phyloP scores from a whole-genome alignment of 2,329 filamentous ascomycete genomes.

The Aspergillus latus region DNA sequence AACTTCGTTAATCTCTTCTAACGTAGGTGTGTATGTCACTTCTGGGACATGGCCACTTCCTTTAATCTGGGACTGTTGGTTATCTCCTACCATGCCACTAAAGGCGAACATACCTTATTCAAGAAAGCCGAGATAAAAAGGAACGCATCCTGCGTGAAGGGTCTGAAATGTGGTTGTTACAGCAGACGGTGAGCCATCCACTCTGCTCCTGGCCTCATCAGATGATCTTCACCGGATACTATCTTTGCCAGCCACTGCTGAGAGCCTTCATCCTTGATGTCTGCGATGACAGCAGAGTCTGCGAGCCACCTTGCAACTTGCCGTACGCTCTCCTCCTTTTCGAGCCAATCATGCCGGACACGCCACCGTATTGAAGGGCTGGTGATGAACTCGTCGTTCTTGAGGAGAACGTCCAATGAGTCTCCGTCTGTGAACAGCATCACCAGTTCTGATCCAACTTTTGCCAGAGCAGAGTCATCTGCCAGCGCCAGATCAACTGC shows the following conservation, averaged over 20 bases:
- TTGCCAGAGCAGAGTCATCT: not conserved
- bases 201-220: not conserved
- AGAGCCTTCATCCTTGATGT: not conserved
- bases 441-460: not conserved
- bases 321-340: not conserved
- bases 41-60: not conserved
- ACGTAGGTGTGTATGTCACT: not conserved
- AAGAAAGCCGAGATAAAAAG: not conserved
- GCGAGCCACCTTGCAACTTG: not conserved
- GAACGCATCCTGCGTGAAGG: not conserved
- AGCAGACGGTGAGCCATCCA: not conserved
- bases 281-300: not conserved
- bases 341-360: not conserved
- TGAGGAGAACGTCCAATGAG: not conserved
- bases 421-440: not conserved
- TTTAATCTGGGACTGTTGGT: not conserved
- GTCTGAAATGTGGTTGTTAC: not conserved
- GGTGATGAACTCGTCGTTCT: not conserved
- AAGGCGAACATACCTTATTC: not conserved
- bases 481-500: conserved; percentile 1
- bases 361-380: not conserved
- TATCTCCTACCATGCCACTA: not conserved
- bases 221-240: not conserved
- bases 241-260: not conserved
- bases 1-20: not conserved